These are phyloP conservation scores for Suhomyces vadensis DNA, from an alignment of 805 yeast species.

Conservation along the genomic window DNA sequence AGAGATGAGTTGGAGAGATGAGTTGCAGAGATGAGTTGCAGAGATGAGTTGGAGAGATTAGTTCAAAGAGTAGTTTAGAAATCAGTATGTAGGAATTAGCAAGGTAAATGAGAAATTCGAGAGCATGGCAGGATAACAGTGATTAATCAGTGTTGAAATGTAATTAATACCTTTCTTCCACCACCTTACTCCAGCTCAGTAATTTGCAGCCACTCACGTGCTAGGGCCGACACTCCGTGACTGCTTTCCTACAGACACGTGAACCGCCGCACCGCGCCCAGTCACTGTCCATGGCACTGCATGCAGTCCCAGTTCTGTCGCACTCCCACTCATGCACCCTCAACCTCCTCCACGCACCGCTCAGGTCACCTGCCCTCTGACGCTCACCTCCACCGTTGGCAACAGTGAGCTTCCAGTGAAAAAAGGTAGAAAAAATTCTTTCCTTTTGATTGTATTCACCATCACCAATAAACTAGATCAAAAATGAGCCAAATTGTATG, in stretches of 20 bases:
- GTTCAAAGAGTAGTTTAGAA: too few relatives aligned
- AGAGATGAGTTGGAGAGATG: too few relatives aligned
- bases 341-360: conserved; percentile 4
- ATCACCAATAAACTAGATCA: conserved; percentile 20
- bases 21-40: too few relatives aligned
- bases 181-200: background rate
- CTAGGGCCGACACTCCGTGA: conserved; percentile 3
- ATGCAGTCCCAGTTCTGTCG: conserved; percentile 1
- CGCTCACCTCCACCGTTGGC: conserved; percentile 3
- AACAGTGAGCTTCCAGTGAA: conserved; percentile 9
- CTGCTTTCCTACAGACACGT: conserved; percentile 9
- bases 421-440: conserved; percentile 15
- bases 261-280: conserved; percentile 2
- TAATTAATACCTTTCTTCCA: too few relatives aligned
- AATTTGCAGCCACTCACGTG: conserved; percentile 3
- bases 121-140: too few relatives aligned
- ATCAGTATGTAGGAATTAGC: too few relatives aligned
- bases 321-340: conserved; percentile 2
- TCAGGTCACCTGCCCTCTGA: background rate
- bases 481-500: conserved; percentile 32
- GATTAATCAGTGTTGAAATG: too few relatives aligned
- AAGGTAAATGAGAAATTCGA: too few relatives aligned
- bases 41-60: too few relatives aligned
- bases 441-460: conserved; percentile 12
- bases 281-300: background rate